These are phyloP conservation scores for Hygrophoropsis aurantiaca DNA, from an alignment of 768 basidiomycete genomes.

Conservation along the genomic window DNA sequence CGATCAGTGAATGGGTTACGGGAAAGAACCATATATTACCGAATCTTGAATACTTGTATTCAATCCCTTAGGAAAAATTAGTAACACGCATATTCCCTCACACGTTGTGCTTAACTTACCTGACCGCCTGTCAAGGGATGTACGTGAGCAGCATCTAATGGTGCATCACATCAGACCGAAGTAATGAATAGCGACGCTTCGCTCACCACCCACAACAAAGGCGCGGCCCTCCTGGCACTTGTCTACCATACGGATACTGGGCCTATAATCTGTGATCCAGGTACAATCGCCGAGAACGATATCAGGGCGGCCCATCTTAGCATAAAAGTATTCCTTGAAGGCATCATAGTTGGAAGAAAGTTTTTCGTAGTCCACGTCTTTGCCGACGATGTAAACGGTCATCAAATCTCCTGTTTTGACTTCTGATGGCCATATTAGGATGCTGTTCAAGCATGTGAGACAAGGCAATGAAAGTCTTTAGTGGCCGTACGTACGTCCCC, in stretches of 20 bases:
- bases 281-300: background rate
- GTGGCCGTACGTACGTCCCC: background rate
- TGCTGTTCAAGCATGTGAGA: background rate
- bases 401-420: background rate
- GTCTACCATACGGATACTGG: conserved; percentile 27
- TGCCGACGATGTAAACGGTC: background rate
- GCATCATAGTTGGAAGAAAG: conserved; percentile 1
- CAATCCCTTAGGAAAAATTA: conserved; percentile 6
- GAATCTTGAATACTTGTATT: conserved; percentile 18
- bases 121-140: conserved; percentile 13
- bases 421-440: background rate
- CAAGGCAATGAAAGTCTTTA: background rate
- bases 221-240: conserved; percentile 21
- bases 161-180: background rate
- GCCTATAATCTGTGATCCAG: conserved; percentile 12
- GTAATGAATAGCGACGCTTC: background rate
- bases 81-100: background rate
- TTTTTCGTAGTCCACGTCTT: conserved; percentile 2
- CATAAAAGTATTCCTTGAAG: background rate
- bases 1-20: background rate
- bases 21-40: conserved; percentile 3
- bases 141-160: conserved; percentile 11
- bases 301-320: conserved; percentile 5
- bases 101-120: background rate
- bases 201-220: conserved; percentile 24